Evolutionary conservation across 352 stramenopile genomes (phyloP).

Genomic region (Pythium dissotocum): DNA sequence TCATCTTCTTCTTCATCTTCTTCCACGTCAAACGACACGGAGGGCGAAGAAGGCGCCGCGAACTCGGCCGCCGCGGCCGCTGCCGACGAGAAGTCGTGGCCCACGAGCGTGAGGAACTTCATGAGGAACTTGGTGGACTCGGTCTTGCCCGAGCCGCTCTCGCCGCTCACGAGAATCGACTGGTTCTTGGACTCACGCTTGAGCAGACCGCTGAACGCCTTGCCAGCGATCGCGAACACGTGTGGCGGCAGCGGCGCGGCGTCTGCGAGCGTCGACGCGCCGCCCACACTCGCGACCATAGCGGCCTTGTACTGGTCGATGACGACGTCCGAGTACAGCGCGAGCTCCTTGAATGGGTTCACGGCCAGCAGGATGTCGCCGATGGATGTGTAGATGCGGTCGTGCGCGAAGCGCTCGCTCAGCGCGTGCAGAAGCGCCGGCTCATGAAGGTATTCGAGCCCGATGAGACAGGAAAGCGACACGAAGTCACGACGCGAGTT

Average conservation of each 20-base stretch:
- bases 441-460: conserved; percentile 83
- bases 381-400: conserved; percentile 89
- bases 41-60: background rate
- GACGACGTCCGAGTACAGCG: conserved; percentile 58
- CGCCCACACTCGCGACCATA: conserved; percentile 31
- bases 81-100: conserved; percentile 35
- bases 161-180: conserved; percentile 93
- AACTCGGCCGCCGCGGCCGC: background rate
- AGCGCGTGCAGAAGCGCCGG: conserved; percentile 80
- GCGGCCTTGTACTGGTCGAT: conserved; percentile 69
- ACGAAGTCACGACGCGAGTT: conserved; percentile 63
- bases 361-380: conserved; percentile 84
- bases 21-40: background rate
- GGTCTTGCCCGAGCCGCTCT: conserved; percentile 94
- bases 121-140: conserved; percentile 97
- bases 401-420: conserved; percentile 65
- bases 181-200: conserved; percentile 75
- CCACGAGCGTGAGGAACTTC: conserved; percentile 93
- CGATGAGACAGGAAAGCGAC: conserved; percentile 65
- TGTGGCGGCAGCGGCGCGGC: conserved; percentile 59
- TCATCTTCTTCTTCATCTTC: conserved; percentile 19
- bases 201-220: conserved; percentile 80
- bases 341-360: conserved; percentile 80
- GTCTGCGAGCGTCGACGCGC: conserved; percentile 8
- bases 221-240: conserved; percentile 89